phyloP scores from a whole-genome alignment of 345 rosid genomes.

The Melaleuca quinquenervia region DNA sequence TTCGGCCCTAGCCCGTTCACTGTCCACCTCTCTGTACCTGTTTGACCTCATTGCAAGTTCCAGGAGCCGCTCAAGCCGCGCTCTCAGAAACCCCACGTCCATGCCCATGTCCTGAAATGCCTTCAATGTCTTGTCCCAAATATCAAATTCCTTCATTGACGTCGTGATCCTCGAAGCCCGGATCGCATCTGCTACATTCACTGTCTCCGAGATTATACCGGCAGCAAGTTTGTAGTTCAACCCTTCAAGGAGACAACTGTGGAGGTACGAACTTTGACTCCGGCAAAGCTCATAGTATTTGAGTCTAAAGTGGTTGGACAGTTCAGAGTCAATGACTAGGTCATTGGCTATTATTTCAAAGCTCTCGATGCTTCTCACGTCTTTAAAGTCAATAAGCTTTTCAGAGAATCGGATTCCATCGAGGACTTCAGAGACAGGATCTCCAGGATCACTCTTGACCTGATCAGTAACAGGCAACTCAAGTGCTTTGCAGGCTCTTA shows the following conservation, averaged over 20 bases:
- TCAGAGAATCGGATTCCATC: background rate
- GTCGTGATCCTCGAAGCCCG: constrained; percentile 20
- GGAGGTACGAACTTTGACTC: constrained; percentile 28
- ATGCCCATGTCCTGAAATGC: constrained; percentile 47
- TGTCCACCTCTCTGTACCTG: constrained; percentile 12
- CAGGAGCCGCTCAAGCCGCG: constrained; percentile 21
- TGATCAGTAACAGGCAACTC: background rate
- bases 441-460: background rate
- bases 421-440: background rate
- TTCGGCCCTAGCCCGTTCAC: constrained; percentile 12
- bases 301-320: constrained; percentile 12
- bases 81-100: constrained; percentile 33
- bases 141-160: constrained; percentile 16
- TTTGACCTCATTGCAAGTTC: constrained; percentile 15
- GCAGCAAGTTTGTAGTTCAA: constrained; percentile 32
- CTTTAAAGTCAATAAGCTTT: constrained; percentile 6
- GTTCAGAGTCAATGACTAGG: constrained; percentile 2
- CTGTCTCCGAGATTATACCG: constrained; percentile 34
- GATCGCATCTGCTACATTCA: constrained; percentile 34
- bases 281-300: constrained; percentile 32
- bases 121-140: constrained; percentile 36
- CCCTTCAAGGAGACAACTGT: constrained; percentile 23
- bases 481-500: background rate
- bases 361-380: constrained; percentile 13
- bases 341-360: constrained; percentile 22